Base-by-base conservation (phyloP, 139 green algal genomes). In the Zygnema circumcarinatum region DNA sequence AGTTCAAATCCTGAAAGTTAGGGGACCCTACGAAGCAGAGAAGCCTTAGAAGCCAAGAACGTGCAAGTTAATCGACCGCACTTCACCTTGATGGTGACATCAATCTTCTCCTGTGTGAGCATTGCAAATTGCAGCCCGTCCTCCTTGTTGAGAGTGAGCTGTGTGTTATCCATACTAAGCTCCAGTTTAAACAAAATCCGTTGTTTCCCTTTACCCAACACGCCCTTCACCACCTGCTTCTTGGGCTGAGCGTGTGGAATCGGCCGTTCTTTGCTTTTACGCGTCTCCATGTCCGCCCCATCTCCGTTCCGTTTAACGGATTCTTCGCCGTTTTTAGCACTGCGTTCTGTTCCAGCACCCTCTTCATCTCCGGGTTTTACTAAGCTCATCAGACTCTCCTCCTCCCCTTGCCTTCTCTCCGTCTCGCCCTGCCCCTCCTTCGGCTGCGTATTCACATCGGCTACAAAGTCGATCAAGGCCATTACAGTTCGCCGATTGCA, bases 401-500 rank as follows among this genome's bases (percentile, higher is more conserved):
- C 72, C 72, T 79, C 40, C 22, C 21, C 72, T 32, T 22, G 33
- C 20, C 20, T 79, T 35, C 40, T 35, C 72, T 79, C 72, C 72
- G 20, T 20, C 72, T 22, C 72, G 11, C 72, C 72, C 72, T 22
- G 33, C 22, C 72, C 22, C 72, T 35, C 20, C 72, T 22, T 79
- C 22, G 38, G 33, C 72, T 35, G 11, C 72, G 54, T 79, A 32
- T 79, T 35, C 72, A 20, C 72, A 90, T 98, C 95, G 0, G 78
- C 33, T 0, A 93, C 95, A 32, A 98, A 86, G 1, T 88, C 91
- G 85, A 98, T 98, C 38, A 98, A 84, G 0, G 96, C 94, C 0
- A 94, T 95, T 7, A 98, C 84, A 0, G 96, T 98, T 68, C 95
- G 96, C 0, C 96, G 94, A 81, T 98, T 96, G 91, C 93, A 95